Percentiles rank a stretch among this genome's conserved stretches.
Conservation (phyloP, 768 basidiomycete species). For the Suillus lakei region DNA sequence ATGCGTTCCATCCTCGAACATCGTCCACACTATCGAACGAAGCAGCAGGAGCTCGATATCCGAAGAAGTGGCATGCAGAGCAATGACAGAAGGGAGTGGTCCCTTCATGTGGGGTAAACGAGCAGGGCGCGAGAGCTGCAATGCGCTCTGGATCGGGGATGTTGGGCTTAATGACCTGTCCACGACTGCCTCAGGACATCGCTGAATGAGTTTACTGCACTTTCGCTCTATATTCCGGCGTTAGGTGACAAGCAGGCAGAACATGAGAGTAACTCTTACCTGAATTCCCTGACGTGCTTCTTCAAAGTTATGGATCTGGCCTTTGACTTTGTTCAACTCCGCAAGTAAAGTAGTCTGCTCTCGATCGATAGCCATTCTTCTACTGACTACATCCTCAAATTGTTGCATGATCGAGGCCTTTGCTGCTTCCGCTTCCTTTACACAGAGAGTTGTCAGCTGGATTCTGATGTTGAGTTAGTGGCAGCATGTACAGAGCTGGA, state of each 20-base stretch:
- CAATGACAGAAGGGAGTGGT: conserved; percentile 63
- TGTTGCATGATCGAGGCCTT: conserved; percentile 53
- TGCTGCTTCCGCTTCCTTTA: conserved; percentile 60
- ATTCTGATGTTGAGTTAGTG: too few relatives aligned
- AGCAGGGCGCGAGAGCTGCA: too few relatives aligned
- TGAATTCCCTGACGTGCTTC: conserved; percentile 43
- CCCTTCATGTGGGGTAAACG: conserved; percentile 61
- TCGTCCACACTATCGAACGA: conserved; percentile 94
- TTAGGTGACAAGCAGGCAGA: not conserved
- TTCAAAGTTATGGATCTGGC: conserved; percentile 56
- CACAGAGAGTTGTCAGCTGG: conserved; percentile 11
- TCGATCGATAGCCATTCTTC: conserved; percentile 53
- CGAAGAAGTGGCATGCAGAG: conserved; percentile 57
- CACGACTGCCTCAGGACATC: too few relatives aligned
- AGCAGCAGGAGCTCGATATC: conserved; percentile 70
- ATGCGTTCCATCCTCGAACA: conserved; percentile 73
- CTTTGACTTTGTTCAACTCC: conserved; percentile 51
- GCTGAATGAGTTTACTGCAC: too few relatives aligned
- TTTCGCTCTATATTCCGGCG: conserved; percentile 46
- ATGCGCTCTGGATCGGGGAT: too few relatives aligned
- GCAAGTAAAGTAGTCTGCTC: conserved; percentile 47
- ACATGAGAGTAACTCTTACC: conserved; percentile 41
- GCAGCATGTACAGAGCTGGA: too few relatives aligned
- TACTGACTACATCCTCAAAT: conserved; percentile 47
- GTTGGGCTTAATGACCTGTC: too few relatives aligned